Evolutionary conservation across 1,284 basidiomycete genomes (phyloP).

Genomic region (Ceratobasidium sp.): DNA sequence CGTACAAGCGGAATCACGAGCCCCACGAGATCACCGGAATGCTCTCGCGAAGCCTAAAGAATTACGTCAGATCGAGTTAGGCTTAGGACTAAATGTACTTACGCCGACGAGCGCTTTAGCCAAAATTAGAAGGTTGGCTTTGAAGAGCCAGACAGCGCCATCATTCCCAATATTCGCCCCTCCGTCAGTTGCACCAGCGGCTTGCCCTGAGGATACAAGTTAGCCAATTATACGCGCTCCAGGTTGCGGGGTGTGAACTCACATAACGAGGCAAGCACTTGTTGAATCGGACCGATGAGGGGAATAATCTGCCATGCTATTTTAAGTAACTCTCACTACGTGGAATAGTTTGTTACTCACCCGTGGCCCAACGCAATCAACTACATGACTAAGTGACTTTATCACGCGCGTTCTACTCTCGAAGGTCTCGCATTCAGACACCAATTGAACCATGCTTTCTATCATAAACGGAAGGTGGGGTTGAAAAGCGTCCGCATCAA

Average conservation of each 20-base stretch:
- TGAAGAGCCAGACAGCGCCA: constrained; percentile 69
- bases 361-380: constrained; percentile 71
- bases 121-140: constrained; percentile 75
- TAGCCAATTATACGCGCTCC: background rate
- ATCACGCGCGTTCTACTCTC: constrained; percentile 83
- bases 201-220: constrained; percentile 24
- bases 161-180: constrained; percentile 74
- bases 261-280: constrained; percentile 66
- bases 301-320: constrained; percentile 70
- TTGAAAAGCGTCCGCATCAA: constrained; percentile 67
- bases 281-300: constrained; percentile 74
- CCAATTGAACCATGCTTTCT: constrained; percentile 71
- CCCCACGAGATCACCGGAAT: constrained; percentile 65
- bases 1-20: constrained; percentile 80
- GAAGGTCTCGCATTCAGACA: constrained; percentile 78
- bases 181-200: constrained; percentile 51
- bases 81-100: constrained; percentile 48
- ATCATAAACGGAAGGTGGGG: constrained; percentile 69
- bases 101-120: constrained; percentile 80
- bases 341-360: constrained; percentile 57
- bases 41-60: constrained; percentile 68
- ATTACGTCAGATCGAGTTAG: background rate
- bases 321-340: background rate
- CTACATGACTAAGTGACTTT: constrained; percentile 74
- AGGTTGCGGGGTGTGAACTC: constrained; percentile 52